phyloP scores from a whole-genome alignment of 768 basidiomycete species.

The Chalciporus pseudorubinellus region DNA sequence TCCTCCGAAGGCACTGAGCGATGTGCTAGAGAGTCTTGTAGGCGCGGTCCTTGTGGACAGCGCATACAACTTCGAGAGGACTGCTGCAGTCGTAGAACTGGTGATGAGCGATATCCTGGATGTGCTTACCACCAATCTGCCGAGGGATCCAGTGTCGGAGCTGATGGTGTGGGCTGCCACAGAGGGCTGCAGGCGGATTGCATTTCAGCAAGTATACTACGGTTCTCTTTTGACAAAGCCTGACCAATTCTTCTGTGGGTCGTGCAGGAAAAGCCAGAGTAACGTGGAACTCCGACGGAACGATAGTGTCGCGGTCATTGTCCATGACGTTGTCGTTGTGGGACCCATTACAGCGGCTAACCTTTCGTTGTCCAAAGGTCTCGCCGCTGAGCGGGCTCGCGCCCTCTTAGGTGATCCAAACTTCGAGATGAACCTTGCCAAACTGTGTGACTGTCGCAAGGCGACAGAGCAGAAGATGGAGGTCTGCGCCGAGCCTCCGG shows the following conservation, averaged over 20 bases:
- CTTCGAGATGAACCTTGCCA: conserved; percentile 44
- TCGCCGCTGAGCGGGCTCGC: conserved; percentile 63
- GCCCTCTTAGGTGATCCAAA: conserved; percentile 46
- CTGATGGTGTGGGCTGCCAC: conserved; percentile 65
- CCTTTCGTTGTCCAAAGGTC: conserved; percentile 59
- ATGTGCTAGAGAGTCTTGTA: conserved; percentile 81
- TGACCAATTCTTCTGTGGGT: not conserved
- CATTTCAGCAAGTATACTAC: conserved; percentile 41
- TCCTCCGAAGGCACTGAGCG: conserved; percentile 82
- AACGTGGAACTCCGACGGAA: conserved; percentile 42
- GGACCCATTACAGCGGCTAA: conserved; percentile 63
- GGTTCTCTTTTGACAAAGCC: not conserved
- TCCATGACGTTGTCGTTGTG: conserved; percentile 55
- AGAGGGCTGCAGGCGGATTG: conserved; percentile 52
- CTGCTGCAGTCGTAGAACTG: conserved; percentile 55
- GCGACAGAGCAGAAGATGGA: conserved; percentile 13
- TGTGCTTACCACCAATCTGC: conserved; percentile 55
- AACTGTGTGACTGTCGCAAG: conserved; percentile 42
- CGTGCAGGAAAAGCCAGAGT: conserved; percentile 43
- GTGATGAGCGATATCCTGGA: conserved; percentile 68
- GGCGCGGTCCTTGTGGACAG: conserved; percentile 84
- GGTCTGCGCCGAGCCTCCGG: conserved; percentile 13
- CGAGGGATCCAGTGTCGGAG: conserved; percentile 70
- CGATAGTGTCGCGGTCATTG: conserved; percentile 53
- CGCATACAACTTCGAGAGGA: conserved; percentile 68